A percentile compares a stretch with the other conserved stretches of the same genome.
Conservation (phyloP, 148 eudicot species). For the Fagopyrum homotropicum region DNA sequence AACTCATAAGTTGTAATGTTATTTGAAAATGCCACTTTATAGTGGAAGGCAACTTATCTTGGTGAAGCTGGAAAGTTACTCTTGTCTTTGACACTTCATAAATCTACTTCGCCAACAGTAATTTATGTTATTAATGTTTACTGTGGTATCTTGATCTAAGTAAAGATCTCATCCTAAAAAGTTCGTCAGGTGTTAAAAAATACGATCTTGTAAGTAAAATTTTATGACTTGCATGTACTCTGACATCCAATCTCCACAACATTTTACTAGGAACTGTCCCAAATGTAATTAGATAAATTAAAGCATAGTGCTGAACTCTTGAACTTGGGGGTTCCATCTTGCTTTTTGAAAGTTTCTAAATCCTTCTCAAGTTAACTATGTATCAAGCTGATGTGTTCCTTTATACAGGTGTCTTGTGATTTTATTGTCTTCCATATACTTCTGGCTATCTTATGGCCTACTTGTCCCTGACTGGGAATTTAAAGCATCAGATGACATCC, state of each 20-base stretch:
- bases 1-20: not conserved
- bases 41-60: not conserved
- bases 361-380: not conserved
- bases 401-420: slow-evolving; percentile 40
- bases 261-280: not conserved
- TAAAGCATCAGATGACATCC: slow-evolving; percentile 24
- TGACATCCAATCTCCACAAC: not conserved
- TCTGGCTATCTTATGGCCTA: slow-evolving; percentile 55
- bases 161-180: not conserved
- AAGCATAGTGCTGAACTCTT: not conserved
- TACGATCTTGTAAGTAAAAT: not conserved
- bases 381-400: slow-evolving; percentile 7
- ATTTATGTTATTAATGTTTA: not conserved
- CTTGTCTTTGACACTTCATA: not conserved
- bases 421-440: slow-evolving; percentile 36
- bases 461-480: slow-evolving; percentile 84
- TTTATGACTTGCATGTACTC: not conserved
- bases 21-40: not conserved
- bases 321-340: not conserved
- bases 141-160: not conserved
- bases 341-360: not conserved
- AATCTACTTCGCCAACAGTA: not conserved
- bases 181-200: not conserved
- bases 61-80: not conserved
- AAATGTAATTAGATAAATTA: not conserved